Base-by-base conservation (phyloP, 2,329 filamentous ascomycete species). In the Ophiosphaerella narmari region DNA sequence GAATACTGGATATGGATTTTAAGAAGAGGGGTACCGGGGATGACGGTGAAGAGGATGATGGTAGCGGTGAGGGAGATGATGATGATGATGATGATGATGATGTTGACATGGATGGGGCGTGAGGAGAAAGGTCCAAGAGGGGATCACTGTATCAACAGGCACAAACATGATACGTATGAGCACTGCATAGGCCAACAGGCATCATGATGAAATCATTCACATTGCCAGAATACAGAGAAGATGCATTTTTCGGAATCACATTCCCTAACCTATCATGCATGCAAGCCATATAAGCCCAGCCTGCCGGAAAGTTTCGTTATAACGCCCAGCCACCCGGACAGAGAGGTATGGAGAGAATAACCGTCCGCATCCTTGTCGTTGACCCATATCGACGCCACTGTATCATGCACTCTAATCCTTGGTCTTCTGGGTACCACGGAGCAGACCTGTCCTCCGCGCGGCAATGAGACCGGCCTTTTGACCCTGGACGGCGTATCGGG, bases 391-490 rank as follows among this genome's bases (percentile, higher is more conserved):
- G 60, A 62, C 60, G 61, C 65, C 62, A 60, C 61, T 54, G 41
- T 54, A 54, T 57, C 55, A 63, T 62, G 52, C 60, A 63, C 55
- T 64, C 64, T 75, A 75, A 53, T 99, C 95, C 91, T 99, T 99
- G 78, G 86, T 91, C 90, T 99, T 99, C 85, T 99, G 94, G 78
- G 94, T 97, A 96, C 94, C 94, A 83, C 94, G 93, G 78, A 99
- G 87, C 82, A 99, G 87, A 97, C 94, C 94, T 80, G 94, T 99
- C 86, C 95, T 90, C 82, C 94, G 87, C 81, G 94, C 94, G 81
- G 94, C 94, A 83, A 99, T 99, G 78, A 99, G 93, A 97, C 94
- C 94, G 75, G 94, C 94, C 87, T 99, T 99, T 85, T 99, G 94
- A 89, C 94, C 94, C 82, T 91, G 88, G 79, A 88, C 89, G 74